phyloP scores from a whole-genome alignment of 495 filamentous ascomycete species.

The Apiosordaria backusii region DNA sequence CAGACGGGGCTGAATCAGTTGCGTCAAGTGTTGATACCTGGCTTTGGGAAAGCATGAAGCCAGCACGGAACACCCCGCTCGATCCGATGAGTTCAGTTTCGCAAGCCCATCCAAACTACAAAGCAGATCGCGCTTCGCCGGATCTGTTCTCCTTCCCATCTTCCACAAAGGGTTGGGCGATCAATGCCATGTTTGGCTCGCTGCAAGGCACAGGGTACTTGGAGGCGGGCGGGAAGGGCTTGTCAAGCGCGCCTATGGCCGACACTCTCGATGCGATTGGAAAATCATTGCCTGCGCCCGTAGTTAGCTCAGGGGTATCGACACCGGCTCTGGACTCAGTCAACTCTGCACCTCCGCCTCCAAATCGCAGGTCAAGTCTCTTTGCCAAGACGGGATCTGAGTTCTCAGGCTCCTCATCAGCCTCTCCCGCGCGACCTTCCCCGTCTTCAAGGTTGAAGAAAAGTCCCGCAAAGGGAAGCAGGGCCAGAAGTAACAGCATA shows the following conservation, averaged over 20 bases:
- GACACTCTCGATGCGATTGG: conserved; percentile 38
- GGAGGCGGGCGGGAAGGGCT: conserved; percentile 22
- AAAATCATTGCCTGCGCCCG: conserved; percentile 30
- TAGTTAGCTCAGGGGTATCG: conserved; percentile 29
- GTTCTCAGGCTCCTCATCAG: conserved; percentile 13
- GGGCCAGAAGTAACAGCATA: conserved; percentile 40
- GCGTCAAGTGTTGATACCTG: conserved; percentile 40
- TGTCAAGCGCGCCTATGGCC: conserved; percentile 29
- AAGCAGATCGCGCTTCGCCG: conserved; percentile 33
- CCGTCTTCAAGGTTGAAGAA: conserved; percentile 28
- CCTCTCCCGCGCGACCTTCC: conserved; percentile 21
- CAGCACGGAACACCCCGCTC: conserved; percentile 20
- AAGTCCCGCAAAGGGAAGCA: conserved; percentile 23
- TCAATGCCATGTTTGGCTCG: conserved; percentile 42
- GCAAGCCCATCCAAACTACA: conserved; percentile 21
- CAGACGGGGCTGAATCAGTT: conserved; percentile 21
- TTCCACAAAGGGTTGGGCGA: conserved; percentile 37
- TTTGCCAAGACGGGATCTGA: conserved; percentile 36
- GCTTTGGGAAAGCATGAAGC: conserved; percentile 43
- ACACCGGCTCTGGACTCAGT: conserved; percentile 13
- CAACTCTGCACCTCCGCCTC: conserved; percentile 33
- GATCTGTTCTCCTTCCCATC: conserved; percentile 48
- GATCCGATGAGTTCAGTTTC: conserved; percentile 26
- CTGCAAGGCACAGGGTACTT: conserved; percentile 36
- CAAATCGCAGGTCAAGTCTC: conserved; percentile 44